Percentiles rank a stretch among this genome's conserved stretches.
These are phyloP conservation scores for Sungouiella blattae DNA, from an alignment of 805 yeast genomes.

Conservation along the genomic window DNA sequence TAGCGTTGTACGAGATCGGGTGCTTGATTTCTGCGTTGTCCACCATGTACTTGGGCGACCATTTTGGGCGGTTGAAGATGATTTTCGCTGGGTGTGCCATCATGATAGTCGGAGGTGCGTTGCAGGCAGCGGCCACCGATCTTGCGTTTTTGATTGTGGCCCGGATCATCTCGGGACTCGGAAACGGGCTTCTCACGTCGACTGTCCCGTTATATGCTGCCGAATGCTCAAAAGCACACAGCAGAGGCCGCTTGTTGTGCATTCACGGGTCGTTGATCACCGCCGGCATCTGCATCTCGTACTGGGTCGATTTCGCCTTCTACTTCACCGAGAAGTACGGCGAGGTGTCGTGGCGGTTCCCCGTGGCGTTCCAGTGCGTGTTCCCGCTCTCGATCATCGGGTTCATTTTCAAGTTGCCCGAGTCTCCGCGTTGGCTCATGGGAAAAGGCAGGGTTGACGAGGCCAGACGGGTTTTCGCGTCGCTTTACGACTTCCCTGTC, in stretches of 20 bases:
- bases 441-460: constrained; percentile 25
- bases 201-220: constrained; percentile 37
- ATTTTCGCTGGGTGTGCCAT: constrained; percentile 18
- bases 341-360: constrained; percentile 30
- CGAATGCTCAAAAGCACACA: constrained; percentile 31
- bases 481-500: constrained; percentile 22
- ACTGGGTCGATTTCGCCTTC: constrained; percentile 35
- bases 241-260: constrained; percentile 28
- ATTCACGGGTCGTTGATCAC: constrained; percentile 29
- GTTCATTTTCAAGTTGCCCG: constrained; percentile 29
- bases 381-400: constrained; percentile 17
- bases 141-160: constrained; percentile 29
- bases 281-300: constrained; percentile 27
- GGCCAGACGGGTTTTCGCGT: constrained; percentile 20
- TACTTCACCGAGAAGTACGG: constrained; percentile 23
- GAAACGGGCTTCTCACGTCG: constrained; percentile 33
- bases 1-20: constrained; percentile 22
- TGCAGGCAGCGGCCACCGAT: constrained; percentile 20
- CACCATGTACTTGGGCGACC: constrained; percentile 21
- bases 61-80: constrained; percentile 19
- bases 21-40: constrained; percentile 19
- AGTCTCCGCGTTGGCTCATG: constrained; percentile 44
- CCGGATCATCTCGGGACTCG: constrained; percentile 31
- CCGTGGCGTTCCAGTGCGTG: constrained; percentile 28
- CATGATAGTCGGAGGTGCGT: constrained; percentile 21